Conservation (phyloP, 352 stramenopile species). For the Pythium rhizo-oryzae region DNA sequence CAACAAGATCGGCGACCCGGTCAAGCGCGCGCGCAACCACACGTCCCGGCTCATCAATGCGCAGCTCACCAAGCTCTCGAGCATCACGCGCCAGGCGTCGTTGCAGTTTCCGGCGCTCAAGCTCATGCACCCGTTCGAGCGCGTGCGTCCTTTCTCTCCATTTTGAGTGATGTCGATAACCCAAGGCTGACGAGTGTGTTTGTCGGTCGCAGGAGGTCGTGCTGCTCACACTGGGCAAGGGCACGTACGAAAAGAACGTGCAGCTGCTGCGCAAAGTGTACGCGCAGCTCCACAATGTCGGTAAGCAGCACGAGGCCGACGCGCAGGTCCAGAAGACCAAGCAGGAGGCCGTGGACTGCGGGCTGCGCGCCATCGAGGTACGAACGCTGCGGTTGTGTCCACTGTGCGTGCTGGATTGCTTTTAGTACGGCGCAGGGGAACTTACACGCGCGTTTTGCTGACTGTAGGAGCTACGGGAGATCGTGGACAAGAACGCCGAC, state of each 20-base stretch:
- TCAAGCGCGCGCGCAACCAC: conserved; percentile 84
- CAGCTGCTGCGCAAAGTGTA: conserved; percentile 81
- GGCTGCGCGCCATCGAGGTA: conserved; percentile 76
- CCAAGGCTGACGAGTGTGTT: background rate
- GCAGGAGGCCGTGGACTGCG: conserved; percentile 77
- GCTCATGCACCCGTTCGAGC: conserved; percentile 81
- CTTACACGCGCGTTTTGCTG: background rate
- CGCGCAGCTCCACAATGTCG: conserved; percentile 70
- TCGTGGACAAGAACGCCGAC: conserved; percentile 32
- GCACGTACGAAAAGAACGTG: conserved; percentile 75
- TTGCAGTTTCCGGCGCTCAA: conserved; percentile 79
- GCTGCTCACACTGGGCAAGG: conserved; percentile 72
- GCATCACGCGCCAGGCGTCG: conserved; percentile 69
- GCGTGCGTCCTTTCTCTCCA: conserved; percentile 35
- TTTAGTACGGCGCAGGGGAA: too few relatives aligned
- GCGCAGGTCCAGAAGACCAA: conserved; percentile 75
- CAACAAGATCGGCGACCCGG: conserved; percentile 75
- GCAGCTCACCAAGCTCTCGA: conserved; percentile 73
- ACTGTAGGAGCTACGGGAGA: conserved; percentile 24
- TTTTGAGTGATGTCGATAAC: background rate
- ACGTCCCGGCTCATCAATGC: conserved; percentile 82
- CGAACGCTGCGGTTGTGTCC: background rate
- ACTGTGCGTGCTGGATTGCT: too few relatives aligned
- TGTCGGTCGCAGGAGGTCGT: conserved; percentile 62
- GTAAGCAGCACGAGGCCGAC: conserved; percentile 71